These are phyloP conservation scores for Galerina sulciceps DNA, from an alignment of 768 basidiomycete genomes.

Conservation along the genomic window DNA sequence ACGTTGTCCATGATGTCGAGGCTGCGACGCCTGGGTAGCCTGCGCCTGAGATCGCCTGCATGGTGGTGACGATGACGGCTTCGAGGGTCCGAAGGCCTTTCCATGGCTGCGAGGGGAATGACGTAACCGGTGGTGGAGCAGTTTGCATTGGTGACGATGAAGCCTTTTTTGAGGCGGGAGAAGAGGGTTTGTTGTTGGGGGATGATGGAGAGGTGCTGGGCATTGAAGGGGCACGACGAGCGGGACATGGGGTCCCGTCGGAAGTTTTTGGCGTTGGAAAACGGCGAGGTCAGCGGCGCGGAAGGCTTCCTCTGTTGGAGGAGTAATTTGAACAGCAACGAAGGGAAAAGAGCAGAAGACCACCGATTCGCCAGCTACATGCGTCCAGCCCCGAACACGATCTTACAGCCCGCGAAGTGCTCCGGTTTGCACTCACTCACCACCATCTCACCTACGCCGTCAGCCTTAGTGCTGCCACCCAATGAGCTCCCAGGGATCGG, in stretches of 20 bases:
- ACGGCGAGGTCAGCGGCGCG: slow-evolving; percentile 86
- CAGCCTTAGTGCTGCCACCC: neutral
- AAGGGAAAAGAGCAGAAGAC: slow-evolving; percentile 13
- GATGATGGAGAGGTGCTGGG: slow-evolving; percentile 82
- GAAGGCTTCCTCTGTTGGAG: slow-evolving; percentile 79
- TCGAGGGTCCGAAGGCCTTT: slow-evolving; percentile 94
- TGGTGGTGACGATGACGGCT: slow-evolving; percentile 87
- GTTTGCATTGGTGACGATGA: slow-evolving; percentile 98
- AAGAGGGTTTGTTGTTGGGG: slow-evolving; percentile 78
- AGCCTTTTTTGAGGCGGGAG: slow-evolving; percentile 76
- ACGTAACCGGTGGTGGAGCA: slow-evolving; percentile 95
- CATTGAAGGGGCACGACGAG: slow-evolving; percentile 97
- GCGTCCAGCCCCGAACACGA: slow-evolving; percentile 97
- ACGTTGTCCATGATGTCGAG: slow-evolving; percentile 97
- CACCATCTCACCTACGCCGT: slow-evolving; percentile 57
- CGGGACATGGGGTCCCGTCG: slow-evolving; percentile 88
- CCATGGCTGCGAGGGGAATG: slow-evolving; percentile 89
- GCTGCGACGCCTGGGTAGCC: slow-evolving; percentile 95
- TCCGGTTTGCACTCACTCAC: slow-evolving; percentile 80
- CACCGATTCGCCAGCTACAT: slow-evolving; percentile 97
- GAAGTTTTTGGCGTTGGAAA: slow-evolving; percentile 97
- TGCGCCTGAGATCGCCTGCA: slow-evolving; percentile 97
- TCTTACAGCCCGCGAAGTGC: slow-evolving; percentile 77
- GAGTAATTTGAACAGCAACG: neutral
- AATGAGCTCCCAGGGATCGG: slow-evolving; percentile 59